Base-by-base conservation (phyloP, 345 rosid genomes). In the Tarenaya hassleriana region DNA sequence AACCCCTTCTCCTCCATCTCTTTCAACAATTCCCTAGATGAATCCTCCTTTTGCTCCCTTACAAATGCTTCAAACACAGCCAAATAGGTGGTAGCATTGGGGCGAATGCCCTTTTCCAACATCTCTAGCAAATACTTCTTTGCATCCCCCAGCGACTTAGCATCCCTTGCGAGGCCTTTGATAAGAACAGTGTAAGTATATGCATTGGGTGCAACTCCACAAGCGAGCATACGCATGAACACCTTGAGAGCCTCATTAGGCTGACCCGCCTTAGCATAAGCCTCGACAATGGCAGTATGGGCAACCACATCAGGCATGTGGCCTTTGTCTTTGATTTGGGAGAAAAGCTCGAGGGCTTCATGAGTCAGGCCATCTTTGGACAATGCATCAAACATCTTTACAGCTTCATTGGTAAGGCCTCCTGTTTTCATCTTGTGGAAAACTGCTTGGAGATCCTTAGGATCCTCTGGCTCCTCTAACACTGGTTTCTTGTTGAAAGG, bases 381-480 rank as follows among this genome's bases (percentile, higher is more conserved):
- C 79, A 87, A 73, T 1, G 65, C 82, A 63, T 87, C 96, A 76
- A 87, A 84, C 94, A 84, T 84, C 79, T 81, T 84, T 61, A 76
- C 75, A 29, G 94, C 96, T 47, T 73, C 59, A 48, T 74, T 61
- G 1, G 59, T 43, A 0, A 87, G 75, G 2, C 86, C 84, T 11
- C 77, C 82, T 0, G 80, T 51, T 21, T 76, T 55, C 89, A 87
- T 79, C 34, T 75, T 66, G 42, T 84, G 89, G 62, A 83, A 84
- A 52, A 87, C 71, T 33, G 47, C 57, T 52, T 81, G 96, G 9
- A 83, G 67, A 71, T 87, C 69, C 55, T 69, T 63, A 16, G 94
- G 83, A 62, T 87, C 88, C 10, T 75, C 73, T 4, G 79, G 77
- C 7, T 79, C 79, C 27, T 77, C 75, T 4, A 75, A 18, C 0